These are phyloP conservation scores for Phytophthora quininea DNA, from an alignment of 352 stramenopile species.

Conservation along the genomic window DNA sequence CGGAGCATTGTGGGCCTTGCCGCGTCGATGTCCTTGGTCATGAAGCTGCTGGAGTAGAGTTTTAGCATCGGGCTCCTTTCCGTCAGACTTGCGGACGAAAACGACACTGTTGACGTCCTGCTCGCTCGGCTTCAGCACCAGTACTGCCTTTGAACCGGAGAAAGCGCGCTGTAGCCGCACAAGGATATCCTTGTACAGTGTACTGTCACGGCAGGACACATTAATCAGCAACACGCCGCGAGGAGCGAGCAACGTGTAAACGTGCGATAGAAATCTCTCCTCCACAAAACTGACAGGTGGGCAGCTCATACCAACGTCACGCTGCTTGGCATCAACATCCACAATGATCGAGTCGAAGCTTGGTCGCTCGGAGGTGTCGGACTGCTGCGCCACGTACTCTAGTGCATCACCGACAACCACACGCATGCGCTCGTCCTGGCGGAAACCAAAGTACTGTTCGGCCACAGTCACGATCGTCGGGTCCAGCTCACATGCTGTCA, in stretches of 20 bases:
- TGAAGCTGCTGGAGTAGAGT: conserved; percentile 43
- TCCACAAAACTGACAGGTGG: conserved; percentile 70
- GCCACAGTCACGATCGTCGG: conserved; percentile 62
- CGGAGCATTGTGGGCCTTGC: conserved; percentile 30
- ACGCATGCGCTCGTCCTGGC: conserved; percentile 42
- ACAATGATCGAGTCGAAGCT: conserved; percentile 69
- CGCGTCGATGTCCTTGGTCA: conserved; percentile 38
- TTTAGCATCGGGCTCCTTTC: conserved; percentile 33
- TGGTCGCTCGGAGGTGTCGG: conserved; percentile 12
- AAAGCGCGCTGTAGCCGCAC: conserved; percentile 47
- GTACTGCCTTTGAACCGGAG: conserved; percentile 25
- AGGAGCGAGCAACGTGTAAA: conserved; percentile 38
- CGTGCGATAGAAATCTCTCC: conserved; percentile 43
- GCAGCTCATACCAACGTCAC: conserved; percentile 73
- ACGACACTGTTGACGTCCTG: conserved; percentile 75
- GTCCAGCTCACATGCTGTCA: conserved; percentile 76
- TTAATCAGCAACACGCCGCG: conserved; percentile 70
- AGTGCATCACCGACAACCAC: conserved; percentile 61
- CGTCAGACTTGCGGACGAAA: conserved; percentile 49
- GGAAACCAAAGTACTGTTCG: conserved; percentile 75
- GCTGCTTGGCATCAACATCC: conserved; percentile 79
- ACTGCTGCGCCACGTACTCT: conserved; percentile 46
- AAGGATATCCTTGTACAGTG: conserved; percentile 59
- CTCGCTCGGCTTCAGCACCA: conserved; percentile 43
- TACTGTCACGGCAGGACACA: conserved; percentile 56